Percentiles rank a stretch among this genome's conserved stretches.
Evolutionary conservation across 2,329 filamentous ascomycete genomes (phyloP).

Genomic region (Epichloe aotearoae): DNA sequence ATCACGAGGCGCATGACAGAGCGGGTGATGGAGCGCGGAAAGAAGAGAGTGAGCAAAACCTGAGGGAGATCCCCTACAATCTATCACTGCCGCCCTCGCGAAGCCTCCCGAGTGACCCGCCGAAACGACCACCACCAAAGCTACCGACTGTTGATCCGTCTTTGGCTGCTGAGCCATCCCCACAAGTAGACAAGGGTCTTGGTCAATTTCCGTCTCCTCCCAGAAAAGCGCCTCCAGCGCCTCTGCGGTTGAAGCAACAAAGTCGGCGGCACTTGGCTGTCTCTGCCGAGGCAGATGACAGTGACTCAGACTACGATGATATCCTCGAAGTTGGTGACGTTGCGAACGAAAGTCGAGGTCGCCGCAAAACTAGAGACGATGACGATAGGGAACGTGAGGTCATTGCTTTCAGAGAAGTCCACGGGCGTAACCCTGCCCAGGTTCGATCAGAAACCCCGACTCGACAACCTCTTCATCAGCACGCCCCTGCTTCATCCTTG

Average conservation of each 20-base stretch:
- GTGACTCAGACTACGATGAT: slow-evolving; percentile 76
- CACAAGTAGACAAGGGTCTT: slow-evolving; percentile 30
- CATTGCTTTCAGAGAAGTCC: slow-evolving; percentile 51
- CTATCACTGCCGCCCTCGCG: slow-evolving; percentile 42
- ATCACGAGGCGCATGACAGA: slow-evolving; percentile 40
- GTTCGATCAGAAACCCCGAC: slow-evolving; percentile 18
- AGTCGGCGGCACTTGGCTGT: slow-evolving; percentile 11
- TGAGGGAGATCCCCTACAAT: slow-evolving; percentile 37
- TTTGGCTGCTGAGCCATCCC: slow-evolving; percentile 30
- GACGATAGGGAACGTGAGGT: slow-evolving; percentile 69
- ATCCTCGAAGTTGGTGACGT: slow-evolving; percentile 56
- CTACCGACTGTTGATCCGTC: slow-evolving; percentile 28
- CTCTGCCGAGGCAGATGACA: slow-evolving; percentile 43
- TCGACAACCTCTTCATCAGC: background rate
- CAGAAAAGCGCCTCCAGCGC: slow-evolving; percentile 75
- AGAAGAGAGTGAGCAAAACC: slow-evolving; percentile 26
- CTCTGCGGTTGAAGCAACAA: slow-evolving; percentile 49
- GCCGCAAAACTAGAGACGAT: slow-evolving; percentile 74
- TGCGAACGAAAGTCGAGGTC: slow-evolving; percentile 50
- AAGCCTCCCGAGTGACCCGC: slow-evolving; percentile 38
- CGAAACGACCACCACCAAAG: slow-evolving; percentile 38
- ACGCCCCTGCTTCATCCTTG: background rate
- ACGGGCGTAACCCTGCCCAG: slow-evolving; percentile 59
- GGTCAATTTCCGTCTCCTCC: slow-evolving; percentile 46
- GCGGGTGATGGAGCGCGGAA: slow-evolving; percentile 32